A percentile compares a stretch with the other conserved stretches of the same genome.
Conservation (phyloP, 2,329 filamentous ascomycete species). For the Aspergillus sclerotialis region DNA sequence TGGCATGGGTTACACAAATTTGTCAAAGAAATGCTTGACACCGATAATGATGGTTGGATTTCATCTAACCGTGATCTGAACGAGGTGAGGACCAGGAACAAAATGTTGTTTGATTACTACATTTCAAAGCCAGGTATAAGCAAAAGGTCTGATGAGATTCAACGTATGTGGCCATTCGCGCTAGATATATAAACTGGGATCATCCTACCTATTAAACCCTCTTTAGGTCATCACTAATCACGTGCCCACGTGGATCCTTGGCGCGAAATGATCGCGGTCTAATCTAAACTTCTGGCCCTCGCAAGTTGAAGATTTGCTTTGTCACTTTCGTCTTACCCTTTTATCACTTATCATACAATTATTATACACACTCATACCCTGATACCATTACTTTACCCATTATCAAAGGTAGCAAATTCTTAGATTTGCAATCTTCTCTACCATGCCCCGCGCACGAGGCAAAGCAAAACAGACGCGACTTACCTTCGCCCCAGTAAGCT, state of each 20-base stretch:
- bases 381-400: background rate
- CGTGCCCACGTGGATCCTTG: slow-evolving; percentile 14
- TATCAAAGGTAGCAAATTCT: background rate
- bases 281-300: background rate
- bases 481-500: slow-evolving; percentile 31
- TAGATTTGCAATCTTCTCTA: slow-evolving; percentile 2
- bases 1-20: slow-evolving; percentile 19
- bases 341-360: background rate
- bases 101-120: no score
- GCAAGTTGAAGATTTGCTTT: no score
- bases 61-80: no score
- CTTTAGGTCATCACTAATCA: slow-evolving; percentile 7
- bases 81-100: no score
- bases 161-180: no score
- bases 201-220: no score
- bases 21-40: slow-evolving; percentile 20
- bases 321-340: no score
- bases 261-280: slow-evolving; percentile 12
- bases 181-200: no score
- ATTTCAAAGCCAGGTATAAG: no score
- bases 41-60: slow-evolving; percentile 32
- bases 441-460: slow-evolving; percentile 24
- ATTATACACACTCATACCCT: slow-evolving; percentile 1
- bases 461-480: slow-evolving; percentile 37
- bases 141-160: no score